Percentiles rank a stretch among this genome's conserved stretches.
Conservation (phyloP, 202 grass and related monocot species). For the Bolboschoenoplectus hybrid region DNA sequence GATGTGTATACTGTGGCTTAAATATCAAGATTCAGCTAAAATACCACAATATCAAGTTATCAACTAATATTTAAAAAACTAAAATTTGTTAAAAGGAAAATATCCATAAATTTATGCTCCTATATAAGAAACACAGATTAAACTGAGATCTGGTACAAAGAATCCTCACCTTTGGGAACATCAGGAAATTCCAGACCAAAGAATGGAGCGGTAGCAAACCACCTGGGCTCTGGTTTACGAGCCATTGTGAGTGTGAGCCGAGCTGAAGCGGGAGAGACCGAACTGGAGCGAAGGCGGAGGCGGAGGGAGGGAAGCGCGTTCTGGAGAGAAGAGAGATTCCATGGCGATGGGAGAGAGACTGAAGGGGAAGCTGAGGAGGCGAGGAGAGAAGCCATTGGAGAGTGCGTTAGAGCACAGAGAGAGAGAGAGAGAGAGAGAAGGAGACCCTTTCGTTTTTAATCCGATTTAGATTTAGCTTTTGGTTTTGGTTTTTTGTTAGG, state of each 20-base stretch:
- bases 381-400: not conserved
- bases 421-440: not conserved
- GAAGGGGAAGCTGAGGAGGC: not conserved
- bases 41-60: not conserved
- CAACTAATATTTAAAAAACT: not conserved
- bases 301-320: not conserved
- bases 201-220: constrained; percentile 17
- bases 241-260: not conserved
- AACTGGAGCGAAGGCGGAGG: constrained; percentile 16
- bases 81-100: not conserved
- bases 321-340: constrained; percentile 30
- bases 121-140: too few relatives aligned
- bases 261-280: not conserved
- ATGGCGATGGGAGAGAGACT: not conserved
- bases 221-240: not conserved
- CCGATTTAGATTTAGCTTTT: not conserved
- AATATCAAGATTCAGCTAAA: too few relatives aligned
- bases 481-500: not conserved
- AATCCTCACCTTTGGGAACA: not conserved
- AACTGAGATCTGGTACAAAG: not conserved
- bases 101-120: not conserved
- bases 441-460: constrained; percentile 40
- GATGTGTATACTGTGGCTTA: not conserved
- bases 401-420: not conserved
- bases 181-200: not conserved